phyloP scores from a whole-genome alignment of 495 filamentous ascomycete genomes.

The Chaetomium tenue region DNA sequence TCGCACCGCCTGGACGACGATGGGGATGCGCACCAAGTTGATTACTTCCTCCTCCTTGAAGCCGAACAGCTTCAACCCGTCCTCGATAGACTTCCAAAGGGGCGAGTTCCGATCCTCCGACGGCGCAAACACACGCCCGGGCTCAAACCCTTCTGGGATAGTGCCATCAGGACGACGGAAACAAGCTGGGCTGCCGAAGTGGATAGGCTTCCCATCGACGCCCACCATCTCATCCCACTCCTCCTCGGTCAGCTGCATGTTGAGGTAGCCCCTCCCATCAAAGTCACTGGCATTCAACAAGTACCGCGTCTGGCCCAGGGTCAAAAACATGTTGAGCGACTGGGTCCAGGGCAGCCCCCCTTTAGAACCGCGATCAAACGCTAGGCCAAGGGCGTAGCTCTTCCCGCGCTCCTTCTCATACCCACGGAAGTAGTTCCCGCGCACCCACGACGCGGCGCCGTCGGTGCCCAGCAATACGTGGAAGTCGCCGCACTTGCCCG shows the following conservation, averaged over 20 bases:
- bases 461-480: constrained; percentile 42
- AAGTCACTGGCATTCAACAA: constrained; percentile 41
- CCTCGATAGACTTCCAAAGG: constrained; percentile 40
- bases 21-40: constrained; percentile 43
- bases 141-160: constrained; percentile 35
- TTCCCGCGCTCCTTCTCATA: constrained; percentile 42
- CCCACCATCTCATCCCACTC: constrained; percentile 43
- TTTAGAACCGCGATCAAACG: constrained; percentile 37
- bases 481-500: constrained; percentile 40
- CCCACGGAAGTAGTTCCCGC: constrained; percentile 38
- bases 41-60: constrained; percentile 44
- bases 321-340: constrained; percentile 44
- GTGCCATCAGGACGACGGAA: constrained; percentile 33
- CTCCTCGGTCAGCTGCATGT: constrained; percentile 44
- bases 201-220: constrained; percentile 38
- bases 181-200: constrained; percentile 39
- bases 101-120: constrained; percentile 34
- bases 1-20: constrained; percentile 42
- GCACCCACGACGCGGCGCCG: constrained; percentile 40
- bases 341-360: constrained; percentile 40
- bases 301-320: constrained; percentile 42
- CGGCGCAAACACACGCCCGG: constrained; percentile 36
- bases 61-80: constrained; percentile 43
- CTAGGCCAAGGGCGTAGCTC: constrained; percentile 40
- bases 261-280: constrained; percentile 41